Percentiles rank a stretch among this genome's conserved stretches.
Conservation (phyloP, 1,284 basidiomycete species). For the Caloboletus firmus region DNA sequence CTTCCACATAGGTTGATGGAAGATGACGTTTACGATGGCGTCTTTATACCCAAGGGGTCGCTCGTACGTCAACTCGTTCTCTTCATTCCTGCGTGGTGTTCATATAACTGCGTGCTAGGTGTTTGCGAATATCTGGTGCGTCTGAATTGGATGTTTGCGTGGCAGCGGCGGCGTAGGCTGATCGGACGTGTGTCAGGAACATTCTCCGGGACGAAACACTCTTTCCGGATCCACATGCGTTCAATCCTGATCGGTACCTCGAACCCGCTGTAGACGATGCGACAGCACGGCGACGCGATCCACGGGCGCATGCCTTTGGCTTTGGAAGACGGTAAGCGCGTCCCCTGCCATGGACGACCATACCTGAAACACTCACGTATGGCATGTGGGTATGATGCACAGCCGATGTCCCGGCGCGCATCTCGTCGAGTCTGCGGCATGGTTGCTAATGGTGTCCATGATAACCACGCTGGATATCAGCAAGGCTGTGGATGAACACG, state of each 20-base stretch:
- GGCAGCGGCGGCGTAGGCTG: not conserved
- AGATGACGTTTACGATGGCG: slow-evolving; percentile 48
- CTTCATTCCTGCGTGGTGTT: not conserved
- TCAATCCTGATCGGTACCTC: slow-evolving; percentile 52
- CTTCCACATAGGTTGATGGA: slow-evolving; percentile 51
- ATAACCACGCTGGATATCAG: slow-evolving; percentile 53
- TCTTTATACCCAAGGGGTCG: slow-evolving; percentile 48
- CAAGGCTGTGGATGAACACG: slow-evolving; percentile 49
- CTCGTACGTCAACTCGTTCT: slow-evolving; percentile 31
- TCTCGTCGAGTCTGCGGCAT: slow-evolving; percentile 54
- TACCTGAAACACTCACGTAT: not conserved
- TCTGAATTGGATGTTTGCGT: not conserved
- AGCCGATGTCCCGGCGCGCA: slow-evolving; percentile 51
- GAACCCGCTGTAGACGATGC: slow-evolving; percentile 34
- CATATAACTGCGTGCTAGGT: slow-evolving; percentile 16
- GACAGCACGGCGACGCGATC: slow-evolving; percentile 40
- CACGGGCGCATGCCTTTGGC: slow-evolving; percentile 51
- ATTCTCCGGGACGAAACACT: slow-evolving; percentile 49
- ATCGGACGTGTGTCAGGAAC: slow-evolving; percentile 33
- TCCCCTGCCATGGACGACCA: not conserved
- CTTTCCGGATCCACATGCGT: slow-evolving; percentile 47
- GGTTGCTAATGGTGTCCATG: slow-evolving; percentile 50
- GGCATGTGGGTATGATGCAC: not conserved
- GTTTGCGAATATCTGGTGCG: slow-evolving; percentile 50
- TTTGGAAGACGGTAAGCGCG: slow-evolving; percentile 52